phyloP scores from a whole-genome alignment of 2,329 filamentous ascomycete genomes.

The Aspergillus caelatus region DNA sequence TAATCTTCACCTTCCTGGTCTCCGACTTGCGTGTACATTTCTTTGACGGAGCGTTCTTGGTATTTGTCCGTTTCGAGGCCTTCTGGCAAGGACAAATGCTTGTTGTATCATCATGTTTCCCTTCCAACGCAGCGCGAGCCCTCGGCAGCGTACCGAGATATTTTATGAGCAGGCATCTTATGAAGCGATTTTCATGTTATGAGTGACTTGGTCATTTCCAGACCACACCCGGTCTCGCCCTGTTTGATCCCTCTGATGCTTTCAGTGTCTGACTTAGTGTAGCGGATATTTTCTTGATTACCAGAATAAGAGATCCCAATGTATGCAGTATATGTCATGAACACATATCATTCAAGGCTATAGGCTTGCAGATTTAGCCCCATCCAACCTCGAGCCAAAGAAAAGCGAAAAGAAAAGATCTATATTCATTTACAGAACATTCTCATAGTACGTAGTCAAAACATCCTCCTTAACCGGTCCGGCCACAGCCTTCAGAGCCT shows the following conservation, averaged over 20 bases:
- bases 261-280: constrained; percentile 12
- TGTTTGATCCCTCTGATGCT: background rate
- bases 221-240: background rate
- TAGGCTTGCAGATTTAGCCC: background rate
- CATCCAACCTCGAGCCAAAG: background rate
- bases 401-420: background rate
- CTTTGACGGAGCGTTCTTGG: constrained; percentile 9
- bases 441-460: constrained; percentile 43
- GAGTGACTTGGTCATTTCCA: constrained; percentile 9
- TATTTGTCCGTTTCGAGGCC: constrained; percentile 15
- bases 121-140: constrained; percentile 13
- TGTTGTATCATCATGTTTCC: constrained; percentile 24
- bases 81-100: constrained; percentile 18
- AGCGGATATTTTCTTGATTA: constrained; percentile 6
- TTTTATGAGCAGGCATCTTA: constrained; percentile 17
- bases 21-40: constrained; percentile 19
- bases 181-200: constrained; percentile 13
- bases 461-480: constrained; percentile 38
- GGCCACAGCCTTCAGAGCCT: constrained; percentile 46
- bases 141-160: constrained; percentile 6
- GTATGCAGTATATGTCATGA: constrained; percentile 32
- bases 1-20: background rate
- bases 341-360: constrained; percentile 13
- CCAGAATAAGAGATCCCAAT: constrained; percentile 16
- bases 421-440: constrained; percentile 27